A percentile compares a stretch with the other conserved stretches of the same genome.
phyloP scores from a whole-genome alignment of 2,329 filamentous ascomycete species.

The Didymella glomerata region DNA sequence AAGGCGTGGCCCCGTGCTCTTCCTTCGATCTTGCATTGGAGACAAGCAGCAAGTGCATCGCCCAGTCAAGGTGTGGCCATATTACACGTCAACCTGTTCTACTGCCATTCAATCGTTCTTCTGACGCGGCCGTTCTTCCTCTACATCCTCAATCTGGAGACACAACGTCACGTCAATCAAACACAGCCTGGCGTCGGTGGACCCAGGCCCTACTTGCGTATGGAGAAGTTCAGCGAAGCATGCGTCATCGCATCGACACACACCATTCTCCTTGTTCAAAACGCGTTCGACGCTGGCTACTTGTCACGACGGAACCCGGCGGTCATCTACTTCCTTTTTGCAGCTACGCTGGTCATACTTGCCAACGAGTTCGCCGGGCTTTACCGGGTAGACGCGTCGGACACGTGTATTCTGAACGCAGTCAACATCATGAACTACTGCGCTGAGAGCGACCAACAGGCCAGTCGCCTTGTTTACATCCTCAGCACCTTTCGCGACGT shows the following conservation, averaged over 20 bases:
- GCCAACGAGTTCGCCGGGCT: constrained; percentile 53
- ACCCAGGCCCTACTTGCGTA: constrained; percentile 44
- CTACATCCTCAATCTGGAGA: constrained; percentile 60
- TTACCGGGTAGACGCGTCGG: constrained; percentile 45
- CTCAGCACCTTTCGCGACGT: constrained; percentile 51
- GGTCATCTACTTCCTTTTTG: constrained; percentile 55
- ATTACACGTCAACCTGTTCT: constrained; percentile 69
- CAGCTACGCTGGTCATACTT: constrained; percentile 52
- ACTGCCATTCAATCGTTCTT: constrained; percentile 69
- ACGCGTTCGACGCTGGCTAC: constrained; percentile 53
- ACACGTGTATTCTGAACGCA: constrained; percentile 50
- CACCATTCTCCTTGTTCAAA: constrained; percentile 52
- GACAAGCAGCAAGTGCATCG: constrained; percentile 56
- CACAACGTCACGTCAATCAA: constrained; percentile 48
- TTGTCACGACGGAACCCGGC: constrained; percentile 52
- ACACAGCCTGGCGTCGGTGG: constrained; percentile 31
- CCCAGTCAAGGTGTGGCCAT: constrained; percentile 65
- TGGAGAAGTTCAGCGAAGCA: constrained; percentile 60
- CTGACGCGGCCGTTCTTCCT: constrained; percentile 72
- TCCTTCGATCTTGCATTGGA: constrained; percentile 60
- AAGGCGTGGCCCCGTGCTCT: constrained; percentile 62
- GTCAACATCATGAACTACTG: constrained; percentile 54
- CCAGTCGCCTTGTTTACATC: constrained; percentile 50
- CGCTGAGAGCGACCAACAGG: constrained; percentile 52
- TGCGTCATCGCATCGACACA: constrained; percentile 55